phyloP scores from a whole-genome alignment of 2,329 filamentous ascomycete species.

The Sclerotinia spermophila region DNA sequence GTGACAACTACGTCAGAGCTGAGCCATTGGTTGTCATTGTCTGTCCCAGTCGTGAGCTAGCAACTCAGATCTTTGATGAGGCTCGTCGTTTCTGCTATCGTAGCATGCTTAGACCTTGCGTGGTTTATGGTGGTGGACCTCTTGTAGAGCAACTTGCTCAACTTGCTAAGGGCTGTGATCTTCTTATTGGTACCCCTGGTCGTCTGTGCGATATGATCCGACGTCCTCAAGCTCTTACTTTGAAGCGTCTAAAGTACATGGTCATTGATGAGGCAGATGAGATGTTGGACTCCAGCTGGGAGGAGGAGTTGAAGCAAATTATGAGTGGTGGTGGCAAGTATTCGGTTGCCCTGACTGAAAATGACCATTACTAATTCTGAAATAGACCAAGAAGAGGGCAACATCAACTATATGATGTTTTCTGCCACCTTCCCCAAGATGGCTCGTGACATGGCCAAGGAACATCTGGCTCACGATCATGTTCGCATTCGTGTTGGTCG shows the following conservation, averaged over 20 bases:
- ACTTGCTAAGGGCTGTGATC: conserved; percentile 79
- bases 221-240: conserved; percentile 62
- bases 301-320: conserved; percentile 68
- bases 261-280: conserved; percentile 96
- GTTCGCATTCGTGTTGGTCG: conserved; percentile 84
- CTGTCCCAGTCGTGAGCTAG: conserved; percentile 82
- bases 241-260: conserved; percentile 73
- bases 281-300: conserved; percentile 78
- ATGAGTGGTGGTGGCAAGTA: conserved; percentile 74
- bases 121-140: conserved; percentile 82
- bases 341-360: background rate
- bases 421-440: conserved; percentile 88
- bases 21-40: conserved; percentile 87
- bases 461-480: conserved; percentile 70
- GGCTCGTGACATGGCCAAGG: conserved; percentile 70
- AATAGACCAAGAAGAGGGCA: conserved; percentile 70
- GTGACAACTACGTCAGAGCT: conserved; percentile 55
- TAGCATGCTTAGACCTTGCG: conserved; percentile 88
- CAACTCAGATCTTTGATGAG: conserved; percentile 93
- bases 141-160: conserved; percentile 66
- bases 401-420: conserved; percentile 74
- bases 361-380: conserved; percentile 23
- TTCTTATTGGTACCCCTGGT: conserved; percentile 84
- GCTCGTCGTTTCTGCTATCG: conserved; percentile 90
- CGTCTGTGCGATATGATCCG: conserved; percentile 82